phyloP scores from a whole-genome alignment of 2,329 filamentous ascomycete species.

The Herpotrichia juniperi region DNA sequence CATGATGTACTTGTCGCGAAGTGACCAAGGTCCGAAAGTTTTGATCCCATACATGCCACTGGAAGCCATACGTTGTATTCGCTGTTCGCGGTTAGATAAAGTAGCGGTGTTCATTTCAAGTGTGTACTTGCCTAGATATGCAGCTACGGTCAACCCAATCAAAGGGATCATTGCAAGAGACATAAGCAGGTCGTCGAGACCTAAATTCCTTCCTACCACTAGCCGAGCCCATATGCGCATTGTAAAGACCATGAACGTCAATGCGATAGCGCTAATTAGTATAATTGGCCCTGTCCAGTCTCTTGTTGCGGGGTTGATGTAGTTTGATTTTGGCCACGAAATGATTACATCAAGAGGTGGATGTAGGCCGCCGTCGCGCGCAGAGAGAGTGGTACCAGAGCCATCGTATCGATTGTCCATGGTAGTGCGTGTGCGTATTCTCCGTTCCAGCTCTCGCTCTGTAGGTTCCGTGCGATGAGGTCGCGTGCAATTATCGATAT shows the following conservation, averaged over 20 bases:
- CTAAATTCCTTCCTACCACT: conserved; percentile 52
- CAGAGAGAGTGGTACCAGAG: conserved; percentile 13
- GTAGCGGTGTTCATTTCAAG: neutral
- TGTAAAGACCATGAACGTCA: conserved; percentile 49
- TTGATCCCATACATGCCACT: conserved; percentile 43
- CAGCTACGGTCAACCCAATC: conserved; percentile 36
- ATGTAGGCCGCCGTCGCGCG: conserved; percentile 34
- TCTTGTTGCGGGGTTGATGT: conserved; percentile 52
- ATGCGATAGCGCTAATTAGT: conserved; percentile 46
- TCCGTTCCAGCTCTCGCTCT: neutral
- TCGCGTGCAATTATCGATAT: neutral
- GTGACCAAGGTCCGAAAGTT: conserved; percentile 25
- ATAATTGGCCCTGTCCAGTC: conserved; percentile 52
- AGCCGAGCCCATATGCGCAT: conserved; percentile 56
- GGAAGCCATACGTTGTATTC: conserved; percentile 35
- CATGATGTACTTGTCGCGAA: conserved; percentile 26
- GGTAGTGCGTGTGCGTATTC: neutral
- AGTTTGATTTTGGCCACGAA: conserved; percentile 56
- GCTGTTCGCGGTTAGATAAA: conserved; percentile 24
- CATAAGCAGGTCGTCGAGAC: conserved; percentile 56
- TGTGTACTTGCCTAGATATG: conserved; percentile 30
- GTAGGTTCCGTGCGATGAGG: neutral
- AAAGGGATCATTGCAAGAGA: conserved; percentile 49
- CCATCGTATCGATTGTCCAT: neutral
- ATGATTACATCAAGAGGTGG: conserved; percentile 50